Evolutionary conservation across 2,329 filamentous ascomycete genomes (phyloP).

Genomic region (Beauveria sp.): DNA sequence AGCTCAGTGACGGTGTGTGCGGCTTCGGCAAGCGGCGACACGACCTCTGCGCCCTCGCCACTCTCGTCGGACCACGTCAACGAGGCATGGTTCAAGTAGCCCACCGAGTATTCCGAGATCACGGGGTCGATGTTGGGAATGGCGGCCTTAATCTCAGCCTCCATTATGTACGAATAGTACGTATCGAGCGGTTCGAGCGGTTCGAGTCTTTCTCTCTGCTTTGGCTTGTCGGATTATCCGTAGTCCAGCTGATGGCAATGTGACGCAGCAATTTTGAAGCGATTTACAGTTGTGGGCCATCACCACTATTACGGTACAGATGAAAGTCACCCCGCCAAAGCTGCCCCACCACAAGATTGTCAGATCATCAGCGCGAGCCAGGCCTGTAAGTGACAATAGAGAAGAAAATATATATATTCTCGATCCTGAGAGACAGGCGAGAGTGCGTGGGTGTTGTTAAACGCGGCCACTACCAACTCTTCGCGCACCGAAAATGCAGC

Average conservation of each 20-base stretch:
- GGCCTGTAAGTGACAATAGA: too few species aligned
- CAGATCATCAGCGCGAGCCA: too few species aligned
- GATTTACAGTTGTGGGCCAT: constrained; percentile 7
- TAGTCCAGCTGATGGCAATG: not conserved
- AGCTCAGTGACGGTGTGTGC: constrained; percentile 79
- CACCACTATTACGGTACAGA: not conserved
- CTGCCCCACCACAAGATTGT: not conserved
- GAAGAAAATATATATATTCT: too few species aligned
- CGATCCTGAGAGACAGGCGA: too few species aligned
- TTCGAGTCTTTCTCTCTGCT: not conserved
- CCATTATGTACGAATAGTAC: constrained; percentile 49
- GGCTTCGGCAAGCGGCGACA: constrained; percentile 76
- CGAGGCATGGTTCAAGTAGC: constrained; percentile 90
- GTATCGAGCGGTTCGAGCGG: not conserved
- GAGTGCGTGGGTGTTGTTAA: too few species aligned
- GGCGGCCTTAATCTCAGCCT: constrained; percentile 75
- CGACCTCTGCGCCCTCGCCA: constrained; percentile 44
- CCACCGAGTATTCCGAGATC: constrained; percentile 85
- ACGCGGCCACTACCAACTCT: too few species aligned
- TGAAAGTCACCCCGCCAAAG: constrained; percentile 4
- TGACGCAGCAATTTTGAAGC: constrained; percentile 7
- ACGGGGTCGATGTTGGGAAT: constrained; percentile 83
- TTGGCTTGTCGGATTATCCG: not conserved
- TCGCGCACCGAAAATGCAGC: too few species aligned
- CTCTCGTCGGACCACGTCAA: constrained; percentile 70